phyloP scores from a whole-genome alignment of 495 filamentous ascomycete genomes.

The Penicillium atrosanguineum region DNA sequence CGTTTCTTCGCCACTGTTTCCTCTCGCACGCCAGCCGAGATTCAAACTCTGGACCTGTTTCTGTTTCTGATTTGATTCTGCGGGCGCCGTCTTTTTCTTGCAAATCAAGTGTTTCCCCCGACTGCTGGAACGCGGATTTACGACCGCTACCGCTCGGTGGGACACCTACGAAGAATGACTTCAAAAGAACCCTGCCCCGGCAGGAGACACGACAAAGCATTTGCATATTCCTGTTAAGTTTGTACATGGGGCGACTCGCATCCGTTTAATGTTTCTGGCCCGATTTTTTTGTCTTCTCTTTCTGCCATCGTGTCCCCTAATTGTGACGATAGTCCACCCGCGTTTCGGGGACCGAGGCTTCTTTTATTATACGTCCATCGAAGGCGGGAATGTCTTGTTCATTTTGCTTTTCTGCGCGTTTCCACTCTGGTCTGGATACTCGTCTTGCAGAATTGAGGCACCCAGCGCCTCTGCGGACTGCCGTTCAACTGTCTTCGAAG shows the following conservation, averaged over 20 bases:
- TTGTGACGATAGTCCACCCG: background rate
- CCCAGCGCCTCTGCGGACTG: background rate
- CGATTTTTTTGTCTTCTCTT: conserved; percentile 7
- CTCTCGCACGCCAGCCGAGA: conserved; percentile 11
- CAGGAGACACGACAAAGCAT: conserved; percentile 47
- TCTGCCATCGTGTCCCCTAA: background rate
- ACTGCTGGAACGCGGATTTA: conserved; percentile 5
- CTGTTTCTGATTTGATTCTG: conserved; percentile 22
- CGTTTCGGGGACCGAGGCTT: background rate
- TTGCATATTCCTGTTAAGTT: conserved; percentile 44
- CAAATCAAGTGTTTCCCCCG: conserved; percentile 24
- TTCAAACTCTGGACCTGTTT: conserved; percentile 20
- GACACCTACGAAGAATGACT: conserved; percentile 40
- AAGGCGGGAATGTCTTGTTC: background rate
- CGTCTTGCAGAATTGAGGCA: background rate
- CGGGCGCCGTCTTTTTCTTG: conserved; percentile 33
- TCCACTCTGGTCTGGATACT: background rate
- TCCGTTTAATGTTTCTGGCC: conserved; percentile 35
- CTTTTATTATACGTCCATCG: background rate
- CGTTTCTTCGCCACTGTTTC: conserved; percentile 10
- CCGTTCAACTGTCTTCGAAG: background rate
- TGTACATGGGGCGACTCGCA: conserved; percentile 42
- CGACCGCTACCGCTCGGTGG: conserved; percentile 24
- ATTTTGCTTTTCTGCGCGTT: background rate
- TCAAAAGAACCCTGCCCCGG: conserved; percentile 31